Conservation (phyloP, 1,284 basidiomycete species). For the Coniferiporia weirii region DNA sequence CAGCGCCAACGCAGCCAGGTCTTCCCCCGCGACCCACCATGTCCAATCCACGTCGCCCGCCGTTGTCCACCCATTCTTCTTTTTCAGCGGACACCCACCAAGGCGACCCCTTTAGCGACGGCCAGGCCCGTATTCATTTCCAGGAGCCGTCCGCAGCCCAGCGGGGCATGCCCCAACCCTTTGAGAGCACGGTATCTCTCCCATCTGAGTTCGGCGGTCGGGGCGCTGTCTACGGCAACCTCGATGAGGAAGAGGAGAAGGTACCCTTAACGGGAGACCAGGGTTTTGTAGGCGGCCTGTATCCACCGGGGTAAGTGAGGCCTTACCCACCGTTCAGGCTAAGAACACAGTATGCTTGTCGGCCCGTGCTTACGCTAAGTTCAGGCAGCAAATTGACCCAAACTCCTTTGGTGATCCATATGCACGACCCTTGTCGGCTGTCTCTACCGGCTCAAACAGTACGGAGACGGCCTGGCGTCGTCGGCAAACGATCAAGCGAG, state of each 20-base stretch:
- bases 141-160: constrained; percentile 41
- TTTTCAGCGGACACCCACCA: constrained; percentile 31
- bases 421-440: constrained; percentile 55
- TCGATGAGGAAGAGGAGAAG: constrained; percentile 64
- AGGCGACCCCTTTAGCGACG: constrained; percentile 63
- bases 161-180: constrained; percentile 34
- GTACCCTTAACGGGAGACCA: constrained; percentile 59
- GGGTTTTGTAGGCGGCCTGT: constrained; percentile 53
- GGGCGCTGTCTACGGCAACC: constrained; percentile 43
- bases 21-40: background rate
- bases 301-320: constrained; percentile 59
- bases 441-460: constrained; percentile 59
- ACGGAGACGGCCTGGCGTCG: constrained; percentile 76
- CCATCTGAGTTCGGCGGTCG: constrained; percentile 46
- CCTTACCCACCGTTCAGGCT: background rate
- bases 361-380: no score
- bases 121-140: constrained; percentile 53
- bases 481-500: constrained; percentile 88
- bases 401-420: constrained; percentile 65
- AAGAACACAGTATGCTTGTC: background rate
- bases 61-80: constrained; percentile 37
- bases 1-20: background rate
- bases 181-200: constrained; percentile 51
- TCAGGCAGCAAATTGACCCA: constrained; percentile 52
- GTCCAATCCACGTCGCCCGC: constrained; percentile 32